Percentiles rank a stretch among this genome's conserved stretches.
Evolutionary conservation across 345 rosid species (phyloP).

Genomic region (Hevea brasiliensis): DNA sequence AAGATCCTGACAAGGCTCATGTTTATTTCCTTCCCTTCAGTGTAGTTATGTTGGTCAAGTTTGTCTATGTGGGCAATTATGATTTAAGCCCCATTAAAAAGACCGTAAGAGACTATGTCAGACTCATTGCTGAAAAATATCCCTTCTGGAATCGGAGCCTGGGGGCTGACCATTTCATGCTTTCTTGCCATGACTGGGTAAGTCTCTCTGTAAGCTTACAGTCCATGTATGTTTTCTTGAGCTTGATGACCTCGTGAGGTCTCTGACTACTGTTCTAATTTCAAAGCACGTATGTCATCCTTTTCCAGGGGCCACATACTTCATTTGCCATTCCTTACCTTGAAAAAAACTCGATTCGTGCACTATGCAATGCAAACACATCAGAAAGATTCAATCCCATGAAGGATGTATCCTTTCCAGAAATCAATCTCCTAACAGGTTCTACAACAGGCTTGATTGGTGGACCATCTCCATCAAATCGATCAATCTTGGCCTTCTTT

Average conservation of each 20-base stretch:
- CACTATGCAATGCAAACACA: constrained; percentile 85
- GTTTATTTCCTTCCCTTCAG: constrained; percentile 78
- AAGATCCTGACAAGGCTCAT: constrained; percentile 68
- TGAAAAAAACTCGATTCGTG: constrained; percentile 63
- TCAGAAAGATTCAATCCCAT: constrained; percentile 76
- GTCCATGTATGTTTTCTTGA: not conserved
- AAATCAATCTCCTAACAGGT: constrained; percentile 70
- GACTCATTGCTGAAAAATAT: constrained; percentile 52
- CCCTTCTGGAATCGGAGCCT: constrained; percentile 83
- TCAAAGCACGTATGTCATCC: not conserved
- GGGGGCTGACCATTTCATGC: constrained; percentile 84
- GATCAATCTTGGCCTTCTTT: constrained; percentile 81
- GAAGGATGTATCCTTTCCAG: constrained; percentile 83
- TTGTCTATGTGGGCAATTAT: constrained; percentile 55
- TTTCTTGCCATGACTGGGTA: constrained; percentile 94
- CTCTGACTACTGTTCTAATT: not conserved
- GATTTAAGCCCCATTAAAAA: constrained; percentile 64
- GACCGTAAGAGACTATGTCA: constrained; percentile 63
- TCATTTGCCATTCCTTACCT: constrained; percentile 64
- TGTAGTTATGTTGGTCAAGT: constrained; percentile 73
- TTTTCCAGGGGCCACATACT: constrained; percentile 56
- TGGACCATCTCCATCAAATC: constrained; percentile 73
- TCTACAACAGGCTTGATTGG: constrained; percentile 57
- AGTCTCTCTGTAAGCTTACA: not conserved
- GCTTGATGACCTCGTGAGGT: no score